Evolutionary conservation across 352 stramenopile species (phyloP).

Genomic region (Phytopythium sindhum): DNA sequence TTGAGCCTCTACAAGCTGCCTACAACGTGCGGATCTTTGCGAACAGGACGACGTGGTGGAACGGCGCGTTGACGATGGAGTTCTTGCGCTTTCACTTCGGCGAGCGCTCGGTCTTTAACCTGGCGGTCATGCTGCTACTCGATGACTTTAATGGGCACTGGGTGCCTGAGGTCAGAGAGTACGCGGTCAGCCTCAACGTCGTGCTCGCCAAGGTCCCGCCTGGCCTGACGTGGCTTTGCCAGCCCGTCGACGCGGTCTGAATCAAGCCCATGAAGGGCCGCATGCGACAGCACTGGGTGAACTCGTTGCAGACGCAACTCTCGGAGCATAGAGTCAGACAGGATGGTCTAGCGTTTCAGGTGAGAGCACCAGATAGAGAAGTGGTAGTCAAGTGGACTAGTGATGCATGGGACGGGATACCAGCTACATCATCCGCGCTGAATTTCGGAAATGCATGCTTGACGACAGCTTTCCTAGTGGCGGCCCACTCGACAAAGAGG

Average conservation of each 20-base stretch:
- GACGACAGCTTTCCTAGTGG: no score
- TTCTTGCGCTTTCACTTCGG: background rate
- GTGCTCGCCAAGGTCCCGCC: constrained; percentile 13
- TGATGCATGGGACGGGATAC: no score
- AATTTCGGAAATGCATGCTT: no score
- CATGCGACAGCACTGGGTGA: constrained; percentile 10
- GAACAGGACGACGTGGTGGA: background rate
- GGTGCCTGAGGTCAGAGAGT: background rate
- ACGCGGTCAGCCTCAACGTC: background rate
- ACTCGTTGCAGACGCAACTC: constrained; percentile 11
- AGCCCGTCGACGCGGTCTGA: constrained; percentile 20
- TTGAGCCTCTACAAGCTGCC: background rate
- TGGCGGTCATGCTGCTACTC: background rate
- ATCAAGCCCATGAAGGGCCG: constrained; percentile 24
- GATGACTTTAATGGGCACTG: background rate
- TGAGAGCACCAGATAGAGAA: no score
- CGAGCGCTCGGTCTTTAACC: background rate
- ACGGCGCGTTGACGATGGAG: background rate
- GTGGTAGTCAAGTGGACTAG: no score
- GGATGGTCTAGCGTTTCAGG: no score
- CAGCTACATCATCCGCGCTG: no score
- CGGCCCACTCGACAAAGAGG: no score
- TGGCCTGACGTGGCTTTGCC: constrained; percentile 19
- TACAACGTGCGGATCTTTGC: background rate
- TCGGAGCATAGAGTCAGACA: no score